These are phyloP conservation scores for Erysiphe pulchra DNA, from an alignment of 2,329 filamentous ascomycete genomes.

Conservation along the genomic window DNA sequence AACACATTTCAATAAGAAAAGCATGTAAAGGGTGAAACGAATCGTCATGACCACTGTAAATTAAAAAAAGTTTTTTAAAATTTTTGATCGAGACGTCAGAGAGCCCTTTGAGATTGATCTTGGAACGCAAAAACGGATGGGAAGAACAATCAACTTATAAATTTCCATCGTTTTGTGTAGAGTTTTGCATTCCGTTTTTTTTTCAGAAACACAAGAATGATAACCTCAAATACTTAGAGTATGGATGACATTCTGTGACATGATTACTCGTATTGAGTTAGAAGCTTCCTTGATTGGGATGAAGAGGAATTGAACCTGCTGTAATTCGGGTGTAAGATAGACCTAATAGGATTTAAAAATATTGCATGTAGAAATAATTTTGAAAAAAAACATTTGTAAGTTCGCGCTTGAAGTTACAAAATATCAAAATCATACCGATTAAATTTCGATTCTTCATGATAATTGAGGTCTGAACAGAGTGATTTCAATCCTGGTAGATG, in stretches of 20 bases:
- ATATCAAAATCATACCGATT: too few relatives aligned
- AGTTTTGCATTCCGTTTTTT: conserved; percentile 25
- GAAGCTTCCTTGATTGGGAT: neutral
- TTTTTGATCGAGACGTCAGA: conserved; percentile 27
- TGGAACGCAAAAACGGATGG: conserved; percentile 30
- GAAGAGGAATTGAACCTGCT: neutral
- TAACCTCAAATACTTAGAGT: neutral
- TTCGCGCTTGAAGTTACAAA: too few relatives aligned
- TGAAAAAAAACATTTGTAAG: too few relatives aligned
- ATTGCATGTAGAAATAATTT: too few relatives aligned
- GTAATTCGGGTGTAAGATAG: neutral
- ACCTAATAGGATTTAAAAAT: neutral
- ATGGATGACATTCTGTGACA: neutral
- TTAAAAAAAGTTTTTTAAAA: conserved; percentile 1
- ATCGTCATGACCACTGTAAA: conserved; percentile 23
- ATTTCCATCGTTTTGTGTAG: conserved; percentile 19
- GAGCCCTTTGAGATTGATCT: conserved; percentile 28
- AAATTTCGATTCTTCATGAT: too few relatives aligned
- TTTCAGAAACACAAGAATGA: conserved; percentile 22
- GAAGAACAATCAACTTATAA: conserved; percentile 7
- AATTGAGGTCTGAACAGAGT: too few relatives aligned
- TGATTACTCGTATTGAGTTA: neutral
- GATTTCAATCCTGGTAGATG: too few relatives aligned
- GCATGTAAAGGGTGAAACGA: conserved; percentile 35
- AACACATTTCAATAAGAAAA: neutral